Evolutionary conservation across 1,284 basidiomycete genomes (phyloP).

Genomic region (Ceratobasidium sp.): DNA sequence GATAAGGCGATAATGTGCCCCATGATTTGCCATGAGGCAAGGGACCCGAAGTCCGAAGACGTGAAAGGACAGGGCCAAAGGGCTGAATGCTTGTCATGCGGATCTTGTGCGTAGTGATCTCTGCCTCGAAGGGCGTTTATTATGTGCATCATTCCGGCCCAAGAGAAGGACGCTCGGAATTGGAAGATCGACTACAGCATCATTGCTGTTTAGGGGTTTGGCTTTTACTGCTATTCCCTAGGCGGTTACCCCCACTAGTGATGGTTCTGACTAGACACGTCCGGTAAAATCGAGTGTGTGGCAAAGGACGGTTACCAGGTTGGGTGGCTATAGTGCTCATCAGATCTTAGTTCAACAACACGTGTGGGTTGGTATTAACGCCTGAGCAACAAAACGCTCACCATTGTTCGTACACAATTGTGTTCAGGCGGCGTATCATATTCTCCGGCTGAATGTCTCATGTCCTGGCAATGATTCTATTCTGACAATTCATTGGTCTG

Average conservation of each 20-base stretch:
- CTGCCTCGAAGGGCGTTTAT: slow-evolving; percentile 36
- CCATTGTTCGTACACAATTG: slow-evolving; percentile 7
- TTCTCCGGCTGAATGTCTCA: not conserved
- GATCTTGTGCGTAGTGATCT: slow-evolving; percentile 25
- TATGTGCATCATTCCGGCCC: slow-evolving; percentile 37
- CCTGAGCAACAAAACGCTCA: not conserved
- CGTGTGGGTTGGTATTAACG: not conserved
- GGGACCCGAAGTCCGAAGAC: slow-evolving; percentile 41
- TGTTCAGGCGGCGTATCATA: slow-evolving; percentile 2
- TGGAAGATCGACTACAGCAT: not conserved
- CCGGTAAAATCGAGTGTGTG: slow-evolving; percentile 9
- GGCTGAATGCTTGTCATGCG: slow-evolving; percentile 37
- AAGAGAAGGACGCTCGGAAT: slow-evolving; percentile 25
- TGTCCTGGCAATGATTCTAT: slow-evolving; percentile 11
- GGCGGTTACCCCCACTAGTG: not conserved
- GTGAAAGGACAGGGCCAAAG: slow-evolving; percentile 35
- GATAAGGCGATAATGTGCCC: slow-evolving; percentile 40
- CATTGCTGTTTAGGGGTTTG: slow-evolving; percentile 34
- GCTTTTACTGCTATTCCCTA: slow-evolving; percentile 28
- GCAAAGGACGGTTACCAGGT: slow-evolving; percentile 4
- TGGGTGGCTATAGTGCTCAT: slow-evolving; percentile 1
- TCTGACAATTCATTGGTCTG: not conserved
- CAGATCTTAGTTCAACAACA: slow-evolving; percentile 14
- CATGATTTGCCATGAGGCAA: slow-evolving; percentile 42
- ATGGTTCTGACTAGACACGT: slow-evolving; percentile 1